Base-by-base conservation (phyloP, 2,329 filamentous ascomycete species). In the Bimuria novae-zelandiae region DNA sequence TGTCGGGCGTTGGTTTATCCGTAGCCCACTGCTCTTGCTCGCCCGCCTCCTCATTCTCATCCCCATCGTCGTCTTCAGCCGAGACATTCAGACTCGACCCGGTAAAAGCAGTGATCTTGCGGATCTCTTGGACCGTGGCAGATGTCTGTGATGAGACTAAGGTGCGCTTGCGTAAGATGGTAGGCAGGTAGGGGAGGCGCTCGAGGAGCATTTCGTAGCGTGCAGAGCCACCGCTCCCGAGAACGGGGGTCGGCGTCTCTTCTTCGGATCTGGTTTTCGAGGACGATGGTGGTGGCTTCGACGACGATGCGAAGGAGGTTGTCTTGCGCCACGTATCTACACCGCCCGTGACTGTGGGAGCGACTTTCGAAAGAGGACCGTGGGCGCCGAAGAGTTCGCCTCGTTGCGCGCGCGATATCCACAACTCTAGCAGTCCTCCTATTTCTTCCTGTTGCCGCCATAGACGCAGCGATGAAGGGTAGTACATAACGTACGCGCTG, bases 401-500 rank as follows among this genome's bases (percentile, higher is more conserved):
- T 59, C 67, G 74, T 69, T 80, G 80, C 17, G 87, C 75, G 44
- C 81, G 82, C 0, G 81, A 78, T 0, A 86, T 84, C 81, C 89
- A 90, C 51, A 87, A 67, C 52, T 91, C 88, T 1, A 96, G 77
- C 1, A 90, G 72, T 0, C 84, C 86, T 55, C 90, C 88, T 5
- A 93, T 81, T 69, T 97, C 92, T 69, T 97, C 92, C 57, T 85
- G 88, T 50, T 86, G 83, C 54, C 88, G 83, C 91, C 92, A 96
- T 10, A 97, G 74, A 62, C 91, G 91, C 36, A 96, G 77, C 50
- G 89, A 91, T 0, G 86, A 86, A 0, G 94, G 94, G 67, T 94
- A 99, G 62, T 92, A 95, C 90, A 99, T 96, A 67, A 89, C 92
- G 76, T 87, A 88, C 0, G 89, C 83, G 65, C 92, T 89, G 2